These are phyloP conservation scores for Carex scoparia DNA, from an alignment of 176 grass and related monocot species.

Conservation along the genomic window DNA sequence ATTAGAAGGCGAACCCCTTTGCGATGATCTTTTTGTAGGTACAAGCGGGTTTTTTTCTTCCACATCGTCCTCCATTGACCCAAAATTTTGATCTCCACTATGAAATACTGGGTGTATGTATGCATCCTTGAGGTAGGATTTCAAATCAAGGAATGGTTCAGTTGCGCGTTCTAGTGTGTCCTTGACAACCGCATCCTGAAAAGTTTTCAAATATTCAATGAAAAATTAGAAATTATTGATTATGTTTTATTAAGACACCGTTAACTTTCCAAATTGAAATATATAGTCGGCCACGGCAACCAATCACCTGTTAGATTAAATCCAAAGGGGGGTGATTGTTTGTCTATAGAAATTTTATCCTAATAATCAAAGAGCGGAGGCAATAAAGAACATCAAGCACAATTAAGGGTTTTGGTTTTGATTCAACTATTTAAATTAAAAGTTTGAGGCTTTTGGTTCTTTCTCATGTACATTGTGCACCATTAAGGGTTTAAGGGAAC, in stretches of 20 bases:
- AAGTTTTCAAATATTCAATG: slow-evolving; percentile 13
- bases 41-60: slow-evolving; percentile 67
- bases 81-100: slow-evolving; percentile 32
- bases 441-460: background rate
- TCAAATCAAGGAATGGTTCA: slow-evolving; percentile 79
- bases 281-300: no score
- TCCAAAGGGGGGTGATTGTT: background rate
- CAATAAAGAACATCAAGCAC: background rate
- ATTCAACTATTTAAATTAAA: background rate
- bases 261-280: background rate
- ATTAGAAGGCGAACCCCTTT: slow-evolving; percentile 44
- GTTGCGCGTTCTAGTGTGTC: slow-evolving; percentile 74
- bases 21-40: slow-evolving; percentile 48
- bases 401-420: background rate
- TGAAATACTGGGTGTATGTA: slow-evolving; percentile 85
- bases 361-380: background rate
- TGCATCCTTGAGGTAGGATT: slow-evolving; percentile 76
- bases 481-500: background rate
- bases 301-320: no score
- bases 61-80: slow-evolving; percentile 30
- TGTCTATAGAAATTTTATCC: background rate
- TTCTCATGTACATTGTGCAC: background rate
- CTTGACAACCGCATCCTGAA: slow-evolving; percentile 98
- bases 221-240: background rate
- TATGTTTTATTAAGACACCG: background rate